phyloP scores from a whole-genome alignment of 768 basidiomycete genomes.

The Wakefieldia striispora region DNA sequence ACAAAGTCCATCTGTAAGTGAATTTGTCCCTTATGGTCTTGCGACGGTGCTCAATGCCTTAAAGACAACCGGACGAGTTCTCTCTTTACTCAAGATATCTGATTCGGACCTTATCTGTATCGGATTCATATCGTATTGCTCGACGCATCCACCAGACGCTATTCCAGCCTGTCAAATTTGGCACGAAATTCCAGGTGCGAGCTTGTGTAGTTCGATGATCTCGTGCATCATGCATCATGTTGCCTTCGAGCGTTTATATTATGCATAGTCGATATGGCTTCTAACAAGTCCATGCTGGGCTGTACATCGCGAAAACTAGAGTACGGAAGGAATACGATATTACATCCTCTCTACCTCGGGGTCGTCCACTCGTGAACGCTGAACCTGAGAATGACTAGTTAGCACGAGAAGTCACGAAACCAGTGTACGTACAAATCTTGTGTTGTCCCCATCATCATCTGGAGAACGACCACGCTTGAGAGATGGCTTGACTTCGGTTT shows the following conservation, averaged over 20 bases:
- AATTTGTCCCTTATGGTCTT: neutral
- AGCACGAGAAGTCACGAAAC: constrained; percentile 3
- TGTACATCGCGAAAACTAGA: constrained; percentile 22
- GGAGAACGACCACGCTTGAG: constrained; percentile 76
- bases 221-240: neutral
- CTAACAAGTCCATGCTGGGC: constrained; percentile 14
- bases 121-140: constrained; percentile 70
- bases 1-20: constrained; percentile 52
- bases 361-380: constrained; percentile 62
- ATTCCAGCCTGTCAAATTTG: constrained; percentile 36
- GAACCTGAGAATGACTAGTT: constrained; percentile 38
- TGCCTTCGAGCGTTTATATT: constrained; percentile 5
- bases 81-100: constrained; percentile 50
- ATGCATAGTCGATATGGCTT: constrained; percentile 13
- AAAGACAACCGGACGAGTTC: constrained; percentile 39
- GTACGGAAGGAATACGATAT: constrained; percentile 21
- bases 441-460: constrained; percentile 67
- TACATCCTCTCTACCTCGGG: constrained; percentile 71
- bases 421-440: constrained; percentile 48
- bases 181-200: constrained; percentile 41
- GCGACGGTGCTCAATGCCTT: constrained; percentile 5
- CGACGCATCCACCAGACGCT: constrained; percentile 60
- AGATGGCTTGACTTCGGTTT: constrained; percentile 45
- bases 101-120: constrained; percentile 51
- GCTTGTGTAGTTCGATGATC: constrained; percentile 52